Base-by-base conservation (phyloP, 345 rosid species). In the Citrus sinensis region DNA sequence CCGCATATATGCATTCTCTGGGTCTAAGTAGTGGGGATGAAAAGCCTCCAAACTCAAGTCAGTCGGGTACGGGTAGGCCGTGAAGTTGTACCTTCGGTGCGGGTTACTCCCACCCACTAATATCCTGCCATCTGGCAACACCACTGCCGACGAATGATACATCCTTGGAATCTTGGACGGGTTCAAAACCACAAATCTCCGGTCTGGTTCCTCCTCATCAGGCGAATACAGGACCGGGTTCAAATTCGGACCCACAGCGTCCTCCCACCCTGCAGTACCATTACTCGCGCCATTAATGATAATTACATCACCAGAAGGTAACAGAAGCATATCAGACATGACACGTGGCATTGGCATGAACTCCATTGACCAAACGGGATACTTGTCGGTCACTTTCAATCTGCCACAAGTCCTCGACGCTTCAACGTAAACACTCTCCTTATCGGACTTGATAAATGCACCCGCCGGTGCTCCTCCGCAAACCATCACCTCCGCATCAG, bases 51-150 rank as follows among this genome's bases (percentile, higher is more conserved):
- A 85, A 78, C 98, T 92, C 76, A 95, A 83, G 39, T 92, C 93
- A 5, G 98, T 93, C 62, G 90, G 93, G 81, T 90, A 91, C 2
- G 86, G 89, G 24, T 69, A n/a, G 58, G 87, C 92, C 19, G 87
- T 90, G 88, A 92, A 93, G 80, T 91, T 86, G 85, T 95, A 92
- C 63, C 40, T 80, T 34, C 70, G 70, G 85, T 95, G 89, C 20
- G 97, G 98, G 77, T 95, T 95, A 84, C 98, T 92, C 25, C 98
- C 98, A 17, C 94, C 97, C 70, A 95, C 91, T 29, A 95, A 79
- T 27, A 95, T 83, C 76, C 98, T 87, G 27, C 95, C 97, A 69
- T 95, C 98, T 64, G 91, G 87, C 76, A 92, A 80, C 37, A 95
- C 85, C 56, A 83, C 81, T 5, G 95, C 93, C 0, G 94, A 70